phyloP scores from a whole-genome alignment of 1,139 yeast genomes.

The Saccharomyces hybrid region DNA sequence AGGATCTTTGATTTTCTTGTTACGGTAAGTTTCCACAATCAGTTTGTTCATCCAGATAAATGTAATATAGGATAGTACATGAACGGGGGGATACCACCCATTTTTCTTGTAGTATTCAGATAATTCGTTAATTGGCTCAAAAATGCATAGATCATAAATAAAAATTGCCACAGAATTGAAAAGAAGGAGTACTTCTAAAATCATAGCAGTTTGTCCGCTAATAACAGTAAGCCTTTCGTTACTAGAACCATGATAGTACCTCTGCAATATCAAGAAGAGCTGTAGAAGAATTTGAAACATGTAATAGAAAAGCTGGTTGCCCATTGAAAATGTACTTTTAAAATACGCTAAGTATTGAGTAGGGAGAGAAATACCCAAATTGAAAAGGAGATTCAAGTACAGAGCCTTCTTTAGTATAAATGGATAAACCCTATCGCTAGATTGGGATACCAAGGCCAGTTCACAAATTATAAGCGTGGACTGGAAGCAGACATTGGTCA shows the following conservation, averaged over 20 bases:
- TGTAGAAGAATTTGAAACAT: slow-evolving; percentile 16
- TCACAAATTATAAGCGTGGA: slow-evolving; percentile 31
- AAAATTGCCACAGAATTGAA: slow-evolving; percentile 35
- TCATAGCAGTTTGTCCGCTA: slow-evolving; percentile 22
- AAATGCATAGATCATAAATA: slow-evolving; percentile 35
- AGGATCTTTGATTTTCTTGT: slow-evolving; percentile 40
- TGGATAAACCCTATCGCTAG: slow-evolving; percentile 13
- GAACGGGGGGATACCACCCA: slow-evolving; percentile 35
- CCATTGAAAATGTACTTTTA: slow-evolving; percentile 30
- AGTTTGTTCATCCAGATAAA: slow-evolving; percentile 58
- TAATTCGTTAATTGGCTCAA: slow-evolving; percentile 41
- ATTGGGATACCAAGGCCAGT: slow-evolving; percentile 10
- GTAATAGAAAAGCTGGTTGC: slow-evolving; percentile 29
- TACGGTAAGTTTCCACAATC: slow-evolving; percentile 42
- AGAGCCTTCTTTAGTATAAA: slow-evolving; percentile 12
- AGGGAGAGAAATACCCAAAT: slow-evolving; percentile 28
- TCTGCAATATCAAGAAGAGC: slow-evolving; percentile 24
- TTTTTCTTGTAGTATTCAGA: slow-evolving; percentile 33
- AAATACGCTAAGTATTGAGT: slow-evolving; percentile 28
- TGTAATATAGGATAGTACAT: slow-evolving; percentile 44
- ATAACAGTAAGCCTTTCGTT: slow-evolving; percentile 23
- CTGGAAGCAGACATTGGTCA: slow-evolving; percentile 30
- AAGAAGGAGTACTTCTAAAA: slow-evolving; percentile 21
- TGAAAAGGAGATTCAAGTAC: slow-evolving; percentile 19
- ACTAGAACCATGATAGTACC: slow-evolving; percentile 19